A percentile compares a stretch with the other conserved stretches of the same genome.
phyloP scores from a whole-genome alignment of 495 filamentous ascomycete genomes.

The Neurospora discreta region DNA sequence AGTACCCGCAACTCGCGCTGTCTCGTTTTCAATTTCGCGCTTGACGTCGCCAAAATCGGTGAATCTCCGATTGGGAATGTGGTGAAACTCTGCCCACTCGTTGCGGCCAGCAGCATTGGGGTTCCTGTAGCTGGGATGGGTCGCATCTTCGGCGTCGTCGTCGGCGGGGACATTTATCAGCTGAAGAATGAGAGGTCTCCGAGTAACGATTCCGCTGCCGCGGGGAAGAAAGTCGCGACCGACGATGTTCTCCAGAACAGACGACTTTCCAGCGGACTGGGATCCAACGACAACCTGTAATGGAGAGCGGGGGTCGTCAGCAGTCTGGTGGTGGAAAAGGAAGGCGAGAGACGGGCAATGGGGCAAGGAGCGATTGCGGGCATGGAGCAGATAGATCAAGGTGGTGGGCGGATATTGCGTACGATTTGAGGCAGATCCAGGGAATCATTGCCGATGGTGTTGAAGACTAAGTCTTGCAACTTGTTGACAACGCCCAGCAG shows the following conservation, averaged over 20 bases:
- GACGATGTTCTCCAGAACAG: slow-evolving; percentile 97
- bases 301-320: slow-evolving; percentile 3
- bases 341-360: not conserved
- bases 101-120: slow-evolving; percentile 33
- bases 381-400: not conserved
- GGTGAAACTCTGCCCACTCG: slow-evolving; percentile 97
- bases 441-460: slow-evolving; percentile 98
- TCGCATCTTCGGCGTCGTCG: slow-evolving; percentile 49
- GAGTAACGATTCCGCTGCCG: slow-evolving; percentile 92
- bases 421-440: slow-evolving; percentile 97
- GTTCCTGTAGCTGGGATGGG: slow-evolving; percentile 42
- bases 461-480: slow-evolving; percentile 96
- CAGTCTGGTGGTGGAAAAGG: not conserved
- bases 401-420: slow-evolving; percentile 28
- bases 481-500: slow-evolving; percentile 88
- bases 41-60: slow-evolving; percentile 89
- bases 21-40: slow-evolving; percentile 95
- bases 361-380: not conserved
- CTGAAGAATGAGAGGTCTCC: slow-evolving; percentile 88
- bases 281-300: slow-evolving; percentile 92
- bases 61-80: slow-evolving; percentile 80
- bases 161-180: slow-evolving; percentile 95
- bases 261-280: slow-evolving; percentile 98
- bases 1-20: slow-evolving; percentile 83
- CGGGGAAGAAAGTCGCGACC: slow-evolving; percentile 94